phyloP scores from a whole-genome alignment of 176 grass and related monocot genomes.

The Neostapfia colusana region DNA sequence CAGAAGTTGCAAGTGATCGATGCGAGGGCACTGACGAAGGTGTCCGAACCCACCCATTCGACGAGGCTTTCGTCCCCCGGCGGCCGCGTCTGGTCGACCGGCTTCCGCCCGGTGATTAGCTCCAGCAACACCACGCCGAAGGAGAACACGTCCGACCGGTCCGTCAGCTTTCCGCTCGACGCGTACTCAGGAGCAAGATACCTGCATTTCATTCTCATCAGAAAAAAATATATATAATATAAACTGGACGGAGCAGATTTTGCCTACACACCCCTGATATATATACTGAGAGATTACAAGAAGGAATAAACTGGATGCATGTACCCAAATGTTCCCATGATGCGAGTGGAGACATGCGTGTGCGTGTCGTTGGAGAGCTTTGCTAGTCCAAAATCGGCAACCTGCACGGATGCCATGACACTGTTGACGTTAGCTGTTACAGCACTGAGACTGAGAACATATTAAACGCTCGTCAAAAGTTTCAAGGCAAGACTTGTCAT shows the following conservation, averaged over 20 bases:
- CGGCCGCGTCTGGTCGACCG: slow-evolving; percentile 57
- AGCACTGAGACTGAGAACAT: neutral
- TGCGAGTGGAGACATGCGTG: slow-evolving; percentile 73
- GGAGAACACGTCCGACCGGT: slow-evolving; percentile 85
- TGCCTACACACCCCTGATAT: neutral
- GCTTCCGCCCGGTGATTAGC: slow-evolving; percentile 78
- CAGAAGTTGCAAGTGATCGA: neutral
- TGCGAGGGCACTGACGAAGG: too few relatives aligned
- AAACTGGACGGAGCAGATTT: neutral
- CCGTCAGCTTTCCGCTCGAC: slow-evolving; percentile 79
- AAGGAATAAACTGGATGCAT: neutral
- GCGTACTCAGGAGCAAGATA: slow-evolving; percentile 89
- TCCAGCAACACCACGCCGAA: slow-evolving; percentile 90
- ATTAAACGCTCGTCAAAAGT: neutral
- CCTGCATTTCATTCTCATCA: slow-evolving; percentile 20
- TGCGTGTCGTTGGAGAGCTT: slow-evolving; percentile 62
- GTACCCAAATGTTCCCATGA: slow-evolving; percentile 85
- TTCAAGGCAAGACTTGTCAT: neutral
- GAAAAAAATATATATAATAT: neutral
- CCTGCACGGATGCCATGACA: slow-evolving; percentile 31
- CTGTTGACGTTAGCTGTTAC: neutral
- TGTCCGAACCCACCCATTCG: slow-evolving; percentile 61
- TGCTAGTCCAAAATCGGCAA: slow-evolving; percentile 92
- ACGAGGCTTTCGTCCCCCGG: slow-evolving; percentile 75
- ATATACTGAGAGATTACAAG: neutral